A percentile compares a stretch with the other conserved stretches of the same genome.
Conservation (phyloP, 2,329 filamentous ascomycete genomes). For the Beauveria asiatica region DNA sequence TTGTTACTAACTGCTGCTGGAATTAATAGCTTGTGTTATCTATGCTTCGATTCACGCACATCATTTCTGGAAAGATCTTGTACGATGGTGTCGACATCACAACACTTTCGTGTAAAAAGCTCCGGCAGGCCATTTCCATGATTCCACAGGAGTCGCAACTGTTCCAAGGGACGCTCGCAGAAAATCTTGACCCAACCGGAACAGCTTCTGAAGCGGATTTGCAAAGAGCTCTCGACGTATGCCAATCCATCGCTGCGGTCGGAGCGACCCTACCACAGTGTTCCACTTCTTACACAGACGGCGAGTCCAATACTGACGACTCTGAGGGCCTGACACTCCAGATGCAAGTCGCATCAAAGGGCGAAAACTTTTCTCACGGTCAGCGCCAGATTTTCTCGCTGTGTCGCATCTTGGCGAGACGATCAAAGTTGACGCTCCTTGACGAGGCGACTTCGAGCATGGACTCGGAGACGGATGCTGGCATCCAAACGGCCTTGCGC, state of each 20-base stretch:
- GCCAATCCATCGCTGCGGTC: conserved; percentile 49
- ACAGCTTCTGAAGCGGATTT: conserved; percentile 44
- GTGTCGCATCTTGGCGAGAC: conserved; percentile 45
- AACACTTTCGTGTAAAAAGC: conserved; percentile 37
- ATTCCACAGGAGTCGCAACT: conserved; percentile 53
- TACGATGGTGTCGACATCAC: conserved; percentile 49
- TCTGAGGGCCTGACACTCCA: conserved; percentile 27
- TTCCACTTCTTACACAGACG: conserved; percentile 7
- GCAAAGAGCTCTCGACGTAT: conserved; percentile 51
- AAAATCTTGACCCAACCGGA: conserved; percentile 57
- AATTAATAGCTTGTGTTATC: conserved; percentile 39
- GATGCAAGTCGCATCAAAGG: conserved; percentile 42
- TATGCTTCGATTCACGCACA: conserved; percentile 45
- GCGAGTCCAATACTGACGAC: conserved; percentile 13
- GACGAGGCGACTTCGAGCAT: conserved; percentile 53
- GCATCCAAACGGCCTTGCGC: conserved; percentile 45
- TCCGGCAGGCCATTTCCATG: conserved; percentile 47
- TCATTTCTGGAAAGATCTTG: conserved; percentile 42
- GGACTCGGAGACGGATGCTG: conserved; percentile 48
- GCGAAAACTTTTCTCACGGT: conserved; percentile 48
- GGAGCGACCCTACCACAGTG: conserved; percentile 28
- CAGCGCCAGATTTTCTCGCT: conserved; percentile 52
- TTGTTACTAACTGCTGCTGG: not conserved
- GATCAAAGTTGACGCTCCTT: conserved; percentile 46
- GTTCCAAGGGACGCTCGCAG: conserved; percentile 43